Evolutionary conservation across 2,329 filamentous ascomycete species (phyloP), one percentile per base, ranked within the genome.

Genomic region (Sarocladium strictum): DNA sequence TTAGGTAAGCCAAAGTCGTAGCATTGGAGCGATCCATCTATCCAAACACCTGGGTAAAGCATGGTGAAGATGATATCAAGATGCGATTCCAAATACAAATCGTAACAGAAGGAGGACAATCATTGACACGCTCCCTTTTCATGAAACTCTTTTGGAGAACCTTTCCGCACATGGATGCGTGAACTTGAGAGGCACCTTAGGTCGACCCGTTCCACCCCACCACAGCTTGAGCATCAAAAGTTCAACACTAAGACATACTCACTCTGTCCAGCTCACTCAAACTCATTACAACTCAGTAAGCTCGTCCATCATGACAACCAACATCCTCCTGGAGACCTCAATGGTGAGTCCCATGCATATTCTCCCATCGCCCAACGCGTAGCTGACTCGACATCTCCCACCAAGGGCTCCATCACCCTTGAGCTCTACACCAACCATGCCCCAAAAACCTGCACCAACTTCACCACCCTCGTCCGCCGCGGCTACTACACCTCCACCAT

Each of bases 361-460:
- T 45, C 15, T 2, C 51, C 41, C n/a, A 9, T 38, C 35, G 5
- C 35, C 17, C 15, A n/a, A n/a, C n/a, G n/a, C n/a, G n/a, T n/a
- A 38, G 40, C 40, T 43, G 24, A 43, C 40, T 4, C 40, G 7
- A 43, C 21, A 12, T 7, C 21, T 19, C 24, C 24, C 10, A 9
- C 9, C 21, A 9, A 96, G 91, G 91, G 94, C 69, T 80, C 81
- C 45, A 87, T 99, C 68, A 83, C 82, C 56, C 72, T 97, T 59
- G 94, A 99, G 74, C 89, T 99, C 57, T 97, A 97, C 83, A 87
- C 81, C 52, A 71, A 81, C 24, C 92, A 97, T 74, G 93, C 93
- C 17, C 93, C 94, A 37, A 89, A 86, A 69, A 92, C 91, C 23
- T 95, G 90, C 80, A 81, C 80, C 57, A 96, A 97, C 79, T 97